phyloP scores from a whole-genome alignment of 192 early-diverging fungal genomes.

The Funneliformis mosseae region DNA sequence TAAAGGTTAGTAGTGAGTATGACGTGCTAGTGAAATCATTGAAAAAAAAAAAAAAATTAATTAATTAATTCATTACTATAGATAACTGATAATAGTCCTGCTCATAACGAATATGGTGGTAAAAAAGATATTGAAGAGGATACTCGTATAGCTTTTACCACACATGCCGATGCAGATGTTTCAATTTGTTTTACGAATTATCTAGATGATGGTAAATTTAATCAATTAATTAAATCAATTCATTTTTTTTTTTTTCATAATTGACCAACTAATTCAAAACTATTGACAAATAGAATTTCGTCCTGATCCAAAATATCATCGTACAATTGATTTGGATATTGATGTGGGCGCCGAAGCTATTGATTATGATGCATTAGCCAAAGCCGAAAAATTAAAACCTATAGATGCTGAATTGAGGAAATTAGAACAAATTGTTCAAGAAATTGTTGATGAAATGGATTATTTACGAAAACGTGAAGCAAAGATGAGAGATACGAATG shows the following conservation, averaged over 20 bases:
- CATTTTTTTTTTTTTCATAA: neutral
- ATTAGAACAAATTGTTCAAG: constrained; percentile 73
- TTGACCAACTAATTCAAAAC: neutral
- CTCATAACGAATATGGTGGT: constrained; percentile 69
- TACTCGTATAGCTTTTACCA: constrained; percentile 75
- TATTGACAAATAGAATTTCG: constrained; percentile 45
- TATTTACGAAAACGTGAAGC: constrained; percentile 79
- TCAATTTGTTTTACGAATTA: constrained; percentile 84
- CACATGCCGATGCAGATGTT: constrained; percentile 83
- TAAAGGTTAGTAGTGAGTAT: constrained; percentile 53
- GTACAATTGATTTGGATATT: constrained; percentile 75
- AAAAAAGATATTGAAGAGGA: constrained; percentile 67
- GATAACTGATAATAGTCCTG: constrained; percentile 75
- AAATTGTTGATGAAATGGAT: constrained; percentile 86
- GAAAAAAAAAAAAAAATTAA: neutral
- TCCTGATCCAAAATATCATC: constrained; percentile 54
- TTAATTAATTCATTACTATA: constrained; percentile 27
- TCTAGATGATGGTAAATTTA: constrained; percentile 55
- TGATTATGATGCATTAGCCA: constrained; percentile 68
- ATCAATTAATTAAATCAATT: neutral
- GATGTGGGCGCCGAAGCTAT: constrained; percentile 85
- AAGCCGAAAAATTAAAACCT: constrained; percentile 82
- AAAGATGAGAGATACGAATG: constrained; percentile 87
- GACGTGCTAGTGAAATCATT: constrained; percentile 7
- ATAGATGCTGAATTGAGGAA: constrained; percentile 86